Evolutionary conservation across 225 moss, liverwort and hornwort species (phyloP), one percentile per base, ranked within the genome.

Genomic region (Anthoceros angustus): DNA sequence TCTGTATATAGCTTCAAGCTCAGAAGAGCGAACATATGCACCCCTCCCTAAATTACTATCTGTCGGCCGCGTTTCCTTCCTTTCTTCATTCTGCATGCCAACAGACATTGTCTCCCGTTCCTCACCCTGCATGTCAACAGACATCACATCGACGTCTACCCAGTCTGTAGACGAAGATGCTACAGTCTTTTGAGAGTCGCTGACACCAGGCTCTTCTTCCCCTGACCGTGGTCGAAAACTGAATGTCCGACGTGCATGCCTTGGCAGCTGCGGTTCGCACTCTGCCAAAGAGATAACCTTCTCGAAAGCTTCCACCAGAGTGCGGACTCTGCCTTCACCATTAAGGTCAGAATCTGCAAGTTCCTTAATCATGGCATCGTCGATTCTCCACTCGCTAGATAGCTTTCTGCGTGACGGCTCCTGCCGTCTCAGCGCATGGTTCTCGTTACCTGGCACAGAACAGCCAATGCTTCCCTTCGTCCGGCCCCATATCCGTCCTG

Each of bases 371-470:
- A 95, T 71, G 40, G 80, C 72, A 63, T 73, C 74, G 65, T 95
- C 90, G 67, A 86, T 84, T 83, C 80, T 95, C 94, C 94, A 95
- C 25, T 95, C 90, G 25, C 82, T 86, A 38, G 77, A 75, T 39
- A 76, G 75, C 66, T 80, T 83, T 23, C 80, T 73, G 68, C 80
- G 76, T 24, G 69, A 65, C 12, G 80, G 76, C 1, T 76, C 80
- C 25, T 86, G 81, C 67, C 71, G 78, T 25, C 80, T 79, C 8
- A 94, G 71, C 5, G 63, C 65, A 12, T 84, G 82, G 81, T 2
- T 75, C 77, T 71, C 79, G 80, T 26, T 75, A 69, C 14, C 76
- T 74, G 55, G 14, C 23, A 3, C n/a, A 55, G 3, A 9, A 55
- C n/a, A 6, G n/a, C n/a, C 55, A 6, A 7, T 15, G 55, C 55